Evolutionary conservation across 768 basidiomycete genomes (phyloP), one percentile per base, ranked within the genome.

Genomic region (Lactarius deliciosus): DNA sequence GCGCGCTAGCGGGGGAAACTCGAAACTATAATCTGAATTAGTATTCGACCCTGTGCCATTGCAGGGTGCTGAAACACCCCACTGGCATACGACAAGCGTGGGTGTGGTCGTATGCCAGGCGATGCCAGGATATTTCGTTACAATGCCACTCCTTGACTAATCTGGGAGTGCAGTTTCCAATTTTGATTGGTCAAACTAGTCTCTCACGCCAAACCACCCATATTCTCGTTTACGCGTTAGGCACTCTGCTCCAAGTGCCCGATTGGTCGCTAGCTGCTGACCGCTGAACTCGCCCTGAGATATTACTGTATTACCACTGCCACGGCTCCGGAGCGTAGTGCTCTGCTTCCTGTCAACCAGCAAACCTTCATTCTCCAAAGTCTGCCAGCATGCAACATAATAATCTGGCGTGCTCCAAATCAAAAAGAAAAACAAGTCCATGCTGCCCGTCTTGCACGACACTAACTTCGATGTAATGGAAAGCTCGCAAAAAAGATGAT

Each of bases 1-100:
- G 18, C 20, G 20, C 41, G 28, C 40, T 40, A 45, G 7, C 8
- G 28, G 10, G 28, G 28, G 7, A 4, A 5, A 32, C 34, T 34
- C 34, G 34, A 50, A 16, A 6, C 15, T 40, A 40, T 38, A 38
- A 38, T 55, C 20, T 40, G 63, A 34, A 56, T 41, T 30, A 4
- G 15, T 16, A 25, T 34, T n/a, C 34, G 60, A 61, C 50, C 64
- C 58, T 65, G 22, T 53, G 32, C 34, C 6, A 38, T 57, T 32
- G n/a, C 50, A 63, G 45, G 30, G 7, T 34, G 10, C 38, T 34
- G 45, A 64, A 50, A 56, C 32, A 20, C 5, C 32, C 32, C 54
- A 56, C 2, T 32, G 11, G 25, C 30, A 56, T 32, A 30, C 55
- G 55, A 56, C 55, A 56, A 56, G 30, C 55, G 55, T 56, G 36